Conservation (phyloP, 192 early-diverging fungal species). For the Linnemannia schmuckeri region DNA sequence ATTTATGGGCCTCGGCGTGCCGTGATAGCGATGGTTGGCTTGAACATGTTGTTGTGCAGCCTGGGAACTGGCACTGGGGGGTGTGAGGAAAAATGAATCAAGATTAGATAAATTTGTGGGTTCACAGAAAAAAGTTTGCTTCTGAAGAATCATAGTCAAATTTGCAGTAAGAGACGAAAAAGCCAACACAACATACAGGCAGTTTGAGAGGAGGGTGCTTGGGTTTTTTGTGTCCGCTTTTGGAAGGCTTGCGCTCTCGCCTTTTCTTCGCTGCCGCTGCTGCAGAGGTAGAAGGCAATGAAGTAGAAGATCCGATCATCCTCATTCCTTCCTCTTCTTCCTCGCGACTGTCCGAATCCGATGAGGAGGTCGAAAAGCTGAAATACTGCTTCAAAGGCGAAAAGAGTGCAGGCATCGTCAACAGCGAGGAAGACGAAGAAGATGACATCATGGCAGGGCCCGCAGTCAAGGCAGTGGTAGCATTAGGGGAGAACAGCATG, state of each 20-base stretch:
- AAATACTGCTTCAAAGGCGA: constrained; percentile 5
- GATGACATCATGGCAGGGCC: background rate
- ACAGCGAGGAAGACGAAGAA: background rate
- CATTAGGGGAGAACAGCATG: background rate
- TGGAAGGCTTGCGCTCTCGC: background rate
- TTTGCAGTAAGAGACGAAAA: background rate
- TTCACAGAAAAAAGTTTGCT: background rate
- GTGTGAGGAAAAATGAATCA: background rate
- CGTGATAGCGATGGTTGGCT: constrained; percentile 27
- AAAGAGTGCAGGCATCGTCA: background rate
- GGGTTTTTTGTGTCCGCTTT: background rate
- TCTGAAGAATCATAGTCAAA: too few relatives aligned
- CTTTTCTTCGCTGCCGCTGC: background rate
- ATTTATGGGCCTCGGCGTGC: constrained; percentile 25
- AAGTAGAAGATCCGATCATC: background rate
- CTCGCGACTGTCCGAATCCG: constrained; percentile 1
- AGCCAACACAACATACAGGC: background rate
- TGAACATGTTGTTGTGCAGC: constrained; percentile 24
- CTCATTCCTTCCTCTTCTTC: background rate
- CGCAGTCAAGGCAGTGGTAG: background rate
- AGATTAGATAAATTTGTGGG: background rate
- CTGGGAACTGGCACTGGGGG: constrained; percentile 4
- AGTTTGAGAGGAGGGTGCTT: background rate
- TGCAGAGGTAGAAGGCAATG: background rate
- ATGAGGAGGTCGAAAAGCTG: background rate